Evolutionary conservation across 2,329 filamentous ascomycete genomes (phyloP).

Genomic region (Cladobotryum protrusum): DNA sequence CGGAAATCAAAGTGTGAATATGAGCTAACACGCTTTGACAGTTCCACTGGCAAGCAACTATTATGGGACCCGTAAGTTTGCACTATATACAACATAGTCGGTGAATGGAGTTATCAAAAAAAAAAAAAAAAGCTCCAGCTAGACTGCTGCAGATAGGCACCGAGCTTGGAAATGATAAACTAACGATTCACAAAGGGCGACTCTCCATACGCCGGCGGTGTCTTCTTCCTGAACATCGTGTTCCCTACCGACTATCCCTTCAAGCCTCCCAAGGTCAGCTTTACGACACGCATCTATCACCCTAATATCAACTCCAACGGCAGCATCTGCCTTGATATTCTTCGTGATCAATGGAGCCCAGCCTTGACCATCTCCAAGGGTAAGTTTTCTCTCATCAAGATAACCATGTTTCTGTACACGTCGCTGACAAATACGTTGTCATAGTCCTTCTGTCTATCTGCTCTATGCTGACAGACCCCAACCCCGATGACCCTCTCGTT

Average conservation of each 20-base stretch:
- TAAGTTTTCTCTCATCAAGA: conserved; percentile 32
- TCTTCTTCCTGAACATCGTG: conserved; percentile 98
- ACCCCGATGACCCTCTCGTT: conserved; percentile 96
- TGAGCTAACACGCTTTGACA: conserved; percentile 36
- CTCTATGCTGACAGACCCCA: conserved; percentile 99
- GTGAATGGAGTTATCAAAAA: not conserved
- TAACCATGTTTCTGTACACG: not conserved
- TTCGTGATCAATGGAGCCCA: conserved; percentile 98
- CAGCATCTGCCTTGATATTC: conserved; percentile 97
- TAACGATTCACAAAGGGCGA: conserved; percentile 59
- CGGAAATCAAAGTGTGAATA: conserved; percentile 1
- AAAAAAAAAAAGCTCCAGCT: not conserved
- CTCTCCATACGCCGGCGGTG: conserved; percentile 94
- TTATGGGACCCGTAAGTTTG: conserved; percentile 91
- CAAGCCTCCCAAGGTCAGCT: conserved; percentile 99
- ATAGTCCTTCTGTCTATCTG: conserved; percentile 95
- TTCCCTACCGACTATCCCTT: conserved; percentile 99
- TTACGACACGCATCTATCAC: conserved; percentile 99
- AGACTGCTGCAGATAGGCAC: not conserved
- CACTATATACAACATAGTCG: not conserved
- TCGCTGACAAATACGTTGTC: conserved; percentile 9
- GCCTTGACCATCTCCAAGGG: conserved; percentile 98
- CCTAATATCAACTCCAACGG: conserved; percentile 99
- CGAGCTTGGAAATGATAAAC: conserved; percentile 12
- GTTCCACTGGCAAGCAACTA: conserved; percentile 99